Evolutionary conservation across 2,329 filamentous ascomycete species (phyloP).

Genomic region (Xylariaceae sp.): DNA sequence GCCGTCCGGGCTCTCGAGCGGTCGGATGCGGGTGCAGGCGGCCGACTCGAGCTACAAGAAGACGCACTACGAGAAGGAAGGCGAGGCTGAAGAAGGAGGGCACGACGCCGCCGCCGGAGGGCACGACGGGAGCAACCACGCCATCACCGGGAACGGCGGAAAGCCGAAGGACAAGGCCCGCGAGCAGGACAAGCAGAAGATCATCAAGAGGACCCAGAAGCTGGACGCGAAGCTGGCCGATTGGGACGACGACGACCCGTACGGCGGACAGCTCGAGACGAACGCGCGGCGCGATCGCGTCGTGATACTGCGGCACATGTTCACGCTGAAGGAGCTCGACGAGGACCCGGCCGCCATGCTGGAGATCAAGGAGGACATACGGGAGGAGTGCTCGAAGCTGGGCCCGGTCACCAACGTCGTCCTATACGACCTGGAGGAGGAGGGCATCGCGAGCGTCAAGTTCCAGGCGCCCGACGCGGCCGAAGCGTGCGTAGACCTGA

Average conservation of each 20-base stretch:
- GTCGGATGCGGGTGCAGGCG: slow-evolving; percentile 77
- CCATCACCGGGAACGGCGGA: slow-evolving; percentile 46
- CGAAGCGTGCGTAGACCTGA: slow-evolving; percentile 69
- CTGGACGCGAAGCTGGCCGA: slow-evolving; percentile 89
- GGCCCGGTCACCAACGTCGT: slow-evolving; percentile 90
- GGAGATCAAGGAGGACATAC: slow-evolving; percentile 93
- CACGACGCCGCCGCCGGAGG: too few relatives aligned
- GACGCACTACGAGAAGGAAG: slow-evolving; percentile 64
- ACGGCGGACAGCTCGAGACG: slow-evolving; percentile 50
- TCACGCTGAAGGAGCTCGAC: slow-evolving; percentile 81
- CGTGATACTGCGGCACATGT: slow-evolving; percentile 91
- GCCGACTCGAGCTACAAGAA: slow-evolving; percentile 94
- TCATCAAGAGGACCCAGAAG: slow-evolving; percentile 89
- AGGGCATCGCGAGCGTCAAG: slow-evolving; percentile 83
- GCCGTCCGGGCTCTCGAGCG: slow-evolving; percentile 53
- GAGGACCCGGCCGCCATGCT: slow-evolving; percentile 81
- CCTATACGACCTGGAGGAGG: slow-evolving; percentile 82
- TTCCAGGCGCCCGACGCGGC: slow-evolving; percentile 76
- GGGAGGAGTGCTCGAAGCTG: slow-evolving; percentile 84
- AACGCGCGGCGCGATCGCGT: slow-evolving; percentile 70
- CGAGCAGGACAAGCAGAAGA: slow-evolving; percentile 79
- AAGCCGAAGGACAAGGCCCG: slow-evolving; percentile 51
- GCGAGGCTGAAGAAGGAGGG: slow-evolving; percentile 25
- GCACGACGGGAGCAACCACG: too few relatives aligned
- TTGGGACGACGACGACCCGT: slow-evolving; percentile 89